Evolutionary conservation across 1,139 yeast genomes (phyloP).

Genomic region (Diutina rugosa): DNA sequence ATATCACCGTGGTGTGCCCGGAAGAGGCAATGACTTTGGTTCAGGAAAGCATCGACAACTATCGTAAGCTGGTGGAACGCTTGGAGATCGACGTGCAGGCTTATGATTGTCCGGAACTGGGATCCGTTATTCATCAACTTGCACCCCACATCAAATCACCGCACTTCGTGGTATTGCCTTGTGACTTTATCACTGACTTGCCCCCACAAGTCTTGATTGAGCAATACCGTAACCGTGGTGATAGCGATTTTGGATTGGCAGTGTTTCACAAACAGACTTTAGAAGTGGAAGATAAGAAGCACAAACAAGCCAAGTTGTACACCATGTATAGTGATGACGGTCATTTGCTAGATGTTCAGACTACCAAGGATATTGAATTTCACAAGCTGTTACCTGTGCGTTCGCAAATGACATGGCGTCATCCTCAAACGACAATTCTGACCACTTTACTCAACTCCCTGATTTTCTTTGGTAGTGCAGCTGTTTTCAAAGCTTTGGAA

Average conservation of each 20-base stretch:
- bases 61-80: background rate
- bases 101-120: background rate
- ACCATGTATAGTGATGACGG: constrained; percentile 42
- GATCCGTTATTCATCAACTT: background rate
- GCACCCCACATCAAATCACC: constrained; percentile 2
- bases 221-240: constrained; percentile 60
- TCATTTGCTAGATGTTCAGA: constrained; percentile 57
- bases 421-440: constrained; percentile 66
- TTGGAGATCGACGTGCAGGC: background rate
- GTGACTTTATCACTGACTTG: constrained; percentile 84
- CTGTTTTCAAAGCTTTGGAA: constrained; percentile 28
- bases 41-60: constrained; percentile 24
- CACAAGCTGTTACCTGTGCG: constrained; percentile 65
- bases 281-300: constrained; percentile 68
- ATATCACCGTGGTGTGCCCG: constrained; percentile 27
- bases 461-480: constrained; percentile 59
- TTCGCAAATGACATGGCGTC: constrained; percentile 83
- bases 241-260: constrained; percentile 55
- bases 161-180: constrained; percentile 71
- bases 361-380: constrained; percentile 49
- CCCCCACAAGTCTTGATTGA: constrained; percentile 87
- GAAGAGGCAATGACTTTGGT: constrained; percentile 16
- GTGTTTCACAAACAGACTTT: constrained; percentile 60
- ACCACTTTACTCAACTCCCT: constrained; percentile 65
- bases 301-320: constrained; percentile 34